Evolutionary conservation across 164 flowering plant species (phyloP), one percentile per base, ranked within the genome.

Genomic region (Stephania cephalantha): DNA sequence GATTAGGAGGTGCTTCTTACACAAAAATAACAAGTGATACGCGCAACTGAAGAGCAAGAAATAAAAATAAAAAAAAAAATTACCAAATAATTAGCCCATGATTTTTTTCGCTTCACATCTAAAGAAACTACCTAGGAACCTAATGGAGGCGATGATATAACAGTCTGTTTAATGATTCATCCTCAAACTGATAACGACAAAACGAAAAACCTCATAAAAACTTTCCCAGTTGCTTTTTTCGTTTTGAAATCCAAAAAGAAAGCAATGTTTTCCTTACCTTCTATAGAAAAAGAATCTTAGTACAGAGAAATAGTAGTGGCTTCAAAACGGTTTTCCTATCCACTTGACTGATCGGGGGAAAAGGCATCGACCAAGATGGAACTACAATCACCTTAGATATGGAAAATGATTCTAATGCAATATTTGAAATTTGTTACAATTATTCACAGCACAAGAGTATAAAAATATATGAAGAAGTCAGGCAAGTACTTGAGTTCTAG

Each of bases 401-500:
- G 45, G 61, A 50, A 72, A 63, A 63, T 22, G 64, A 58, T 15
- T 58, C 64, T n/a, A 15, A 1, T 17, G 64, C 13, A 58, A 58
- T 58, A 3, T 12, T 6, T 58, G 17, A 15, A 58, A 15, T 50
- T 50, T 50, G 15, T 50, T 2, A 15, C 17, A 7, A 50, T 1
- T 8, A 48, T 48, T 48, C 53, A 8, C 9, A 48, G 7, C 53
- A 12, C 11, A 50, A 50, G 15, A 50, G 15, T 17, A 17, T 2
- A 67, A 67, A 72, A 12, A 45, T 29, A 29, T 35, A 25, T 13
- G 48, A 44, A 55, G 29, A 30, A 22, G 31, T 68, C 73, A 44
- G 31, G 50, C 68, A 77, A 9, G 46, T 88, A 95, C 99, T 92
- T 95, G 86, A 93, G 96, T 77, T 93, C 97, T 9, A 93, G 89